Evolutionary conservation across 169 alveolate species (phyloP), one percentile per base, ranked within the genome.

Genomic region (Plasmodium gonderi): DNA sequence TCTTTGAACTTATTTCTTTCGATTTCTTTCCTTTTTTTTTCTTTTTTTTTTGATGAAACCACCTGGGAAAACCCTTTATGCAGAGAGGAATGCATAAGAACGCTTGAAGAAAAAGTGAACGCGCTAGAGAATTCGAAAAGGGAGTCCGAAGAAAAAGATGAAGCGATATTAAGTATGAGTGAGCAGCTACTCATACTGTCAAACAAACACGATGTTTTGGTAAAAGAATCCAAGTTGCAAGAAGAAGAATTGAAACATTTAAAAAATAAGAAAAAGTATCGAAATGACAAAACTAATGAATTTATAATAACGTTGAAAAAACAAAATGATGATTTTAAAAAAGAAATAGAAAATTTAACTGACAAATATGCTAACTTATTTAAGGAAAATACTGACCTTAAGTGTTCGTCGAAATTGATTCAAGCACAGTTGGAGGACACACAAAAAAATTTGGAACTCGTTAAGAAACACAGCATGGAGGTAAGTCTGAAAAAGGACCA

Each of bases 231-330:
- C 17, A 87, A 87, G 79, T 45, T 87, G 33, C 76, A 87, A 47
- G 93, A 87, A 75, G 93, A 87, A 78, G 93, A 87, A 45, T 45
- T 87, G 68, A 87, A 87, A 20, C 93, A 87, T 87, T 38, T 87
- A 36, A 87, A 87, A 51, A 87, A 87, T 75, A 87, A 87, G 68
- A 87, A 87, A 60, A 87, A 75, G 64, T 87, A 87, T 78, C 65
- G 79, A 75, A 87, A 87, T 31, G 89, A 87, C 31, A 60, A 75
- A 51, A 87, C 93, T 23, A 64, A 87, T 87, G 93, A 87, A 45
- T 87, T 36, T 45, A 51, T 87, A 74, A 42, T 51, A 11, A 64
- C 89, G 14, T 33, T 87, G 38, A 87, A 75, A 87, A 87, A 74
- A 51, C 93, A 87, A 12, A 87, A 87, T 54, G 72, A 87, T 23